phyloP scores from a whole-genome alignment of 768 basidiomycete species.

The Kwoniella sp. region DNA sequence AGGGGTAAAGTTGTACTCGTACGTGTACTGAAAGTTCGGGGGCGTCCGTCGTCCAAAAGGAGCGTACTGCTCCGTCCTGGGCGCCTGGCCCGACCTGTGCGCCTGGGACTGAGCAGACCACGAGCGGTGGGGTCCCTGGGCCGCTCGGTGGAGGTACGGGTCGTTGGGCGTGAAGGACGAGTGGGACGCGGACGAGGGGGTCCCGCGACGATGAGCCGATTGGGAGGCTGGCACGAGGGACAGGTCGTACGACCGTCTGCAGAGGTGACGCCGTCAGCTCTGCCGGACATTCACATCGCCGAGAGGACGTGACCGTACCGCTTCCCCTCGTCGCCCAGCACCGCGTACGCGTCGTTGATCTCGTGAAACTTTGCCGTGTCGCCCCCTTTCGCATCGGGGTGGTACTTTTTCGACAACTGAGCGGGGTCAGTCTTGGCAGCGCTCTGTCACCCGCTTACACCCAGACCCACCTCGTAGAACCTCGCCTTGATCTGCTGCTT shows the following conservation, averaged over 20 bases:
- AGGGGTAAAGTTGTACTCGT: slow-evolving; percentile 12
- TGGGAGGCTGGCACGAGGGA: slow-evolving; percentile 57
- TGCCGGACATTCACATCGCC: too few relatives aligned
- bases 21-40: slow-evolving; percentile 11
- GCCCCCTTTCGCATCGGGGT: slow-evolving; percentile 47
- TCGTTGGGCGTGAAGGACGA: slow-evolving; percentile 11
- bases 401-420: slow-evolving; percentile 46
- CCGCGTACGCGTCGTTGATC: slow-evolving; percentile 47
- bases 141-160: slow-evolving; percentile 12
- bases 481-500: slow-evolving; percentile 48
- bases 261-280: not conserved
- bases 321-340: slow-evolving; percentile 44
- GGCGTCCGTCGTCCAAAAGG: slow-evolving; percentile 13
- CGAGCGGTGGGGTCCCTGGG: slow-evolving; percentile 18
- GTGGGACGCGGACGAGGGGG: not conserved
- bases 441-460: not conserved
- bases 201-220: not conserved
- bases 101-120: slow-evolving; percentile 1
- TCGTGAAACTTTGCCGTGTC: slow-evolving; percentile 40
- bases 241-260: slow-evolving; percentile 26
- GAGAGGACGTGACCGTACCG: slow-evolving; percentile 23
- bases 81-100: not conserved
- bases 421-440: not conserved
- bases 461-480: slow-evolving; percentile 50
- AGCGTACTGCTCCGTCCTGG: slow-evolving; percentile 1